phyloP scores from a whole-genome alignment of 129 eudicot genomes.

The Flaveria trinervia region DNA sequence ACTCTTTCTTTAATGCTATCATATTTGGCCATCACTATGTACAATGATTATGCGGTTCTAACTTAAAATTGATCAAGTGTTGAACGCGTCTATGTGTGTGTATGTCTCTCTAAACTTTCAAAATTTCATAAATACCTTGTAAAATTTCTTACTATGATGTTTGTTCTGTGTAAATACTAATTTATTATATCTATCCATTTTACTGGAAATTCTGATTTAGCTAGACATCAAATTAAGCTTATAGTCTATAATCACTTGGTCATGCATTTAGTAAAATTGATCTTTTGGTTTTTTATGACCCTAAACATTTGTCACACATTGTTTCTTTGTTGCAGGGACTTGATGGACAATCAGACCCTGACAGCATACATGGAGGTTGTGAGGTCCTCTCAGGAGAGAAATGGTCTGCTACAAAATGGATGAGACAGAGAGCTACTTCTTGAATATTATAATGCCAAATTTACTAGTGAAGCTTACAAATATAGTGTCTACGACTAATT shows the following conservation, averaged over 20 bases:
- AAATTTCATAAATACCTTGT: neutral
- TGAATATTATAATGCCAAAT: conserved; percentile 20
- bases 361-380: conserved; percentile 94
- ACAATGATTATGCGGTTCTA: too few relatives aligned
- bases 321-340: conserved; percentile 58
- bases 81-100: neutral
- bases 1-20: neutral
- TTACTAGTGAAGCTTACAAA: conserved; percentile 4
- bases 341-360: conserved; percentile 76
- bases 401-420: conserved; percentile 99
- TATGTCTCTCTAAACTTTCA: neutral
- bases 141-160: neutral
- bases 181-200: neutral
- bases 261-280: neutral
- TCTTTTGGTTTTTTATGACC: neutral
- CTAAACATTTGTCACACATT: neutral
- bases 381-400: conserved; percentile 85
- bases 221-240: neutral
- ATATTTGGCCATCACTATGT: too few relatives aligned
- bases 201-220: neutral
- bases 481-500: conserved; percentile 27
- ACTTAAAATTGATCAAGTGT: too few relatives aligned
- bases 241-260: neutral
- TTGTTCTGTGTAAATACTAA: neutral
- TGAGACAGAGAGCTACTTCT: conserved; percentile 69